phyloP scores from a whole-genome alignment of 1,139 yeast species.

The Pichia sp. region DNA sequence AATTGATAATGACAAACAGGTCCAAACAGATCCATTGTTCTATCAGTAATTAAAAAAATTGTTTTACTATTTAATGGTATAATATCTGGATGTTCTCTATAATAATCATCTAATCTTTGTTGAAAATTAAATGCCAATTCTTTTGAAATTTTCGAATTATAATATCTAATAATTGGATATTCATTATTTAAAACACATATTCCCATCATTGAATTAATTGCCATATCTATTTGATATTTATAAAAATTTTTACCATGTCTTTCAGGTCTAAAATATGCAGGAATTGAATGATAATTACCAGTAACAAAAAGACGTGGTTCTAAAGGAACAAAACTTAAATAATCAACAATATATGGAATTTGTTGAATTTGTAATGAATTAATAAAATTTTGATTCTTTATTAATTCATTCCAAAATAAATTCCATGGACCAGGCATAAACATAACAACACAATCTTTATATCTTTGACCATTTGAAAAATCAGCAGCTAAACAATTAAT shows the following conservation, averaged over 20 bases:
- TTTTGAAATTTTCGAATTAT: constrained; percentile 63
- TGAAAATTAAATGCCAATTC: constrained; percentile 73
- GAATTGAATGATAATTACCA: constrained; percentile 47
- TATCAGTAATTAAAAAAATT: constrained; percentile 67
- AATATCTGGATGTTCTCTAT: constrained; percentile 60
- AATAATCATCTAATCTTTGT: constrained; percentile 63
- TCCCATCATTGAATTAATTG: constrained; percentile 61
- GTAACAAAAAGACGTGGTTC: constrained; percentile 28
- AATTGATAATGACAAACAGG: constrained; percentile 87
- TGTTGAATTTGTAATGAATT: constrained; percentile 15
- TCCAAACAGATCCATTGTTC: constrained; percentile 76
- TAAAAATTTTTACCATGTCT: constrained; percentile 58
- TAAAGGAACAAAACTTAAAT: constrained; percentile 25
- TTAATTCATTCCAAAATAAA: constrained; percentile 22
- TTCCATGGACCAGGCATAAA: constrained; percentile 46
- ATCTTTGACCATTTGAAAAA: constrained; percentile 48
- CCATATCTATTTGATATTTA: constrained; percentile 47
- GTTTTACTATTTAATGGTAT: constrained; percentile 59
- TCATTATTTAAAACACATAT: constrained; percentile 78
- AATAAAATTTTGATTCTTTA: constrained; percentile 17
- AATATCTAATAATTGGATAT: constrained; percentile 78
- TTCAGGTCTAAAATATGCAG: constrained; percentile 70
- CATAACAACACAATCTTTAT: constrained; percentile 51
- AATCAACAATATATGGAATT: constrained; percentile 20
- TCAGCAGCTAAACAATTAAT: constrained; percentile 57